Evolutionary conservation across 2,329 filamentous ascomycete species (phyloP).

Genomic region (Amauroascus niger): DNA sequence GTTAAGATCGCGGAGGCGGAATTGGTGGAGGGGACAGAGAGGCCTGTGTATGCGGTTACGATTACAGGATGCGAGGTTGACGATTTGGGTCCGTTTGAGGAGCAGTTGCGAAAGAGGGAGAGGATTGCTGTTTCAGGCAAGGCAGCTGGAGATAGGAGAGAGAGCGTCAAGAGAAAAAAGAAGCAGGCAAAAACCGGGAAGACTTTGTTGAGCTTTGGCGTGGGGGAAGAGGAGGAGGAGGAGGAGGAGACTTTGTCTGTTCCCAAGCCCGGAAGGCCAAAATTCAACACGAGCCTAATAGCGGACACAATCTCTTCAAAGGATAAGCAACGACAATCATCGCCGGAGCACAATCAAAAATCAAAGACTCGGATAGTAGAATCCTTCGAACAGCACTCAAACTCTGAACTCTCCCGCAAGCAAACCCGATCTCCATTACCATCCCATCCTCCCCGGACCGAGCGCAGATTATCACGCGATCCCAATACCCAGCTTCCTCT

Average conservation of each 20-base stretch:
- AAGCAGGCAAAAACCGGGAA: constrained; percentile 37
- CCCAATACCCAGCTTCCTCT: constrained; percentile 38
- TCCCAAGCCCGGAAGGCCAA: constrained; percentile 36
- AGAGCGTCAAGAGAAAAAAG: constrained; percentile 32
- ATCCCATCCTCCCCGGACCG: constrained; percentile 20
- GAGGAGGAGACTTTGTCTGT: constrained; percentile 29
- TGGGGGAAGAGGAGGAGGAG: constrained; percentile 33
- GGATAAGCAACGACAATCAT: constrained; percentile 14
- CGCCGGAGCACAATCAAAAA: constrained; percentile 14
- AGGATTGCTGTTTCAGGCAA: constrained; percentile 25
- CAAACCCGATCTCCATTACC: constrained; percentile 30
- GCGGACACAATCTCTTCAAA: constrained; percentile 21
- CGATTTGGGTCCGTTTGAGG: constrained; percentile 38
- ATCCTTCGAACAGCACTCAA: neutral
- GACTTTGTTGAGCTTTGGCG: constrained; percentile 40
- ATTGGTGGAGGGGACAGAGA: constrained; percentile 64
- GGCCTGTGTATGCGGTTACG: constrained; percentile 76
- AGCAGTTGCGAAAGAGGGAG: constrained; percentile 37
- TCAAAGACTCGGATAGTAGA: neutral
- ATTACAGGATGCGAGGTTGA: constrained; percentile 46
- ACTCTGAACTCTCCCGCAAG: constrained; percentile 19
- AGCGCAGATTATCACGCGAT: constrained; percentile 31
- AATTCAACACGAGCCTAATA: constrained; percentile 41
- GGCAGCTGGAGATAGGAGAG: constrained; percentile 21
- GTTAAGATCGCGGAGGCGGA: constrained; percentile 88